phyloP scores from a whole-genome alignment of 139 green algal species.

The Raphidocelis subcapitata region DNA sequence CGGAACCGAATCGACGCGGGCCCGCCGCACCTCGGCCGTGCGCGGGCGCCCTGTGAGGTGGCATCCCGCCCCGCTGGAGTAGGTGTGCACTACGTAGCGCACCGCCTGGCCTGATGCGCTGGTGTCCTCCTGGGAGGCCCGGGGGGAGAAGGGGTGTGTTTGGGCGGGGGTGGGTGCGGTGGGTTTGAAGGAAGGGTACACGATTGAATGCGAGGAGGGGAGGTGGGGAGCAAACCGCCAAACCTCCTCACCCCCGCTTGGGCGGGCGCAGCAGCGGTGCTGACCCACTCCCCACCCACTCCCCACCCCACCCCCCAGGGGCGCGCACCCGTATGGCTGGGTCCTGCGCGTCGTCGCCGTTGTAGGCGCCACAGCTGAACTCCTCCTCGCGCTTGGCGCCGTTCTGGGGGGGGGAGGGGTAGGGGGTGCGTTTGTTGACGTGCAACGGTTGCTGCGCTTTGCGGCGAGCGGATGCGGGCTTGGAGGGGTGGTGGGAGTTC shows the following conservation, averaged over 20 bases:
- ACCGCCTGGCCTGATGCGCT: conserved; percentile 33
- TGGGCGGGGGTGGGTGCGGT: too few species aligned
- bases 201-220: too few species aligned
- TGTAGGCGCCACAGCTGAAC: conserved; percentile 52
- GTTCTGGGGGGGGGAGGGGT: conserved; percentile 15
- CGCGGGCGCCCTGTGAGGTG: conserved; percentile 53
- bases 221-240: too few species aligned
- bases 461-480: too few species aligned
- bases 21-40: conserved; percentile 66
- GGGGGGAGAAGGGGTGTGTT: not conserved
- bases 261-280: too few species aligned
- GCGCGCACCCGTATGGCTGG: conserved; percentile 44
- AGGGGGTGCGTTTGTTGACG: too few species aligned
- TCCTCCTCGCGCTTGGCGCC: conserved; percentile 39
- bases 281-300: too few species aligned
- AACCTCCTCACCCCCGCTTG: too few species aligned
- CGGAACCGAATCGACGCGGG: too few species aligned
- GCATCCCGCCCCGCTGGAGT: conserved; percentile 61
- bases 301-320: too few species aligned
- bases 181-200: too few species aligned
- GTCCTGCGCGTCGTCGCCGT: conserved; percentile 32
- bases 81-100: conserved; percentile 68
- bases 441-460: not conserved
- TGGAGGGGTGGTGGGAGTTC: too few species aligned
- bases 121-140: conserved; percentile 33